phyloP scores from a whole-genome alignment of 2,329 filamentous ascomycete genomes.

The Purpureocillium takamizusanense region DNA sequence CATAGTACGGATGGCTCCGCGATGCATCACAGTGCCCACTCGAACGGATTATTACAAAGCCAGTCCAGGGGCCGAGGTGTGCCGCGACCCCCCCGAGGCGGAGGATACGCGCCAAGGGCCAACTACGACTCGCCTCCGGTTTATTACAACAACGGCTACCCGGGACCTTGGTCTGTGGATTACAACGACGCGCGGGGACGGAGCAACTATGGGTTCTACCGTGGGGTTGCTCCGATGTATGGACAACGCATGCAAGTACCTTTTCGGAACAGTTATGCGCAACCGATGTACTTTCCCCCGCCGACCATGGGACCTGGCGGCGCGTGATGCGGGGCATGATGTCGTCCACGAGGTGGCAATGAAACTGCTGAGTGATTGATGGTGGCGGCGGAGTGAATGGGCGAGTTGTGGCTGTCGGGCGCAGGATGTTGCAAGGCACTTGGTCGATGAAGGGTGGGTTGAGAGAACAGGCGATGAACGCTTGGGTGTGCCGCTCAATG shows the following conservation, averaged over 20 bases:
- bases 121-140: conserved; percentile 1
- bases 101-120: neutral
- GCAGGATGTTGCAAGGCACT: too few species aligned
- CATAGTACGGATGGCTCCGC: neutral
- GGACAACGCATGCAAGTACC: neutral
- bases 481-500: too few species aligned
- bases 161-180: too few species aligned
- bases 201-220: conserved; percentile 3
- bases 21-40: too few species aligned
- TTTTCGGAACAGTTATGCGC: neutral
- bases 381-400: too few species aligned
- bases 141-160: neutral
- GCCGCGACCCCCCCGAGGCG: neutral
- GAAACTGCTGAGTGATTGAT: too few species aligned
- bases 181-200: conserved; percentile 10
- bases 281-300: neutral
- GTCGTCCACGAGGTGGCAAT: neutral
- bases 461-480: too few species aligned
- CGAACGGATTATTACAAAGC: too few species aligned
- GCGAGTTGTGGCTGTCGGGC: too few species aligned
- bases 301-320: neutral
- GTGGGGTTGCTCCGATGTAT: conserved; percentile 4
- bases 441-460: too few species aligned
- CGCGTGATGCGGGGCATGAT: neutral
- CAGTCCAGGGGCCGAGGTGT: too few species aligned